These are phyloP conservation scores for Lodderomyces orthopsilosis DNA, from an alignment of 1,139 yeast species.

Conservation along the genomic window DNA sequence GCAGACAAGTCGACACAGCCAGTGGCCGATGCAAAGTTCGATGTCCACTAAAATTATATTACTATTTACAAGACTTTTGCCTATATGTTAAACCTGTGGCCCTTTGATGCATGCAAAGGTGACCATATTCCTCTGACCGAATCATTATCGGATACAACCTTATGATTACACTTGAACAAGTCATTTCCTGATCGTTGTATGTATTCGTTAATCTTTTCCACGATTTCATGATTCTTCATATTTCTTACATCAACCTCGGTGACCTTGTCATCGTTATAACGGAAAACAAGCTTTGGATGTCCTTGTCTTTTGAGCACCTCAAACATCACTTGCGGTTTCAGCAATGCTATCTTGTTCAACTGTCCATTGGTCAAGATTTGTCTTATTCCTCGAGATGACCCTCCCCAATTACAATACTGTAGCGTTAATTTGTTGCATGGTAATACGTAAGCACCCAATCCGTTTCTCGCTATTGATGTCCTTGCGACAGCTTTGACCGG, in stretches of 20 bases:
- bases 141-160: constrained; percentile 74
- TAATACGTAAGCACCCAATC: constrained; percentile 72
- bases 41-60: no score
- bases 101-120: constrained; percentile 80
- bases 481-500: constrained; percentile 54
- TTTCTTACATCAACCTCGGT: constrained; percentile 49
- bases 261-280: constrained; percentile 39
- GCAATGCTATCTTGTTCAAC: constrained; percentile 54
- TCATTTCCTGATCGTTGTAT: constrained; percentile 41
- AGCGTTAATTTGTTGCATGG: constrained; percentile 74
- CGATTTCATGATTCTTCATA: constrained; percentile 57
- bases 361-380: constrained; percentile 58
- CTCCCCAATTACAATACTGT: constrained; percentile 93
- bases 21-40: no score
- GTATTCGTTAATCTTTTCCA: constrained; percentile 58
- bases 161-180: constrained; percentile 50
- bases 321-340: constrained; percentile 68
- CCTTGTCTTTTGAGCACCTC: constrained; percentile 69
- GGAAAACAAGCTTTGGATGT: constrained; percentile 76
- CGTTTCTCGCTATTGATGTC: constrained; percentile 65
- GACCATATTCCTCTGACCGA: constrained; percentile 98
- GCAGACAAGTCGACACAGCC: no score
- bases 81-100: constrained; percentile 64
- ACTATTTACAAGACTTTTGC: constrained; percentile 1
- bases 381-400: constrained; percentile 83